Evolutionary conservation across 306 rosid genomes (phyloP).

Genomic region (Sesbania bispinosa): DNA sequence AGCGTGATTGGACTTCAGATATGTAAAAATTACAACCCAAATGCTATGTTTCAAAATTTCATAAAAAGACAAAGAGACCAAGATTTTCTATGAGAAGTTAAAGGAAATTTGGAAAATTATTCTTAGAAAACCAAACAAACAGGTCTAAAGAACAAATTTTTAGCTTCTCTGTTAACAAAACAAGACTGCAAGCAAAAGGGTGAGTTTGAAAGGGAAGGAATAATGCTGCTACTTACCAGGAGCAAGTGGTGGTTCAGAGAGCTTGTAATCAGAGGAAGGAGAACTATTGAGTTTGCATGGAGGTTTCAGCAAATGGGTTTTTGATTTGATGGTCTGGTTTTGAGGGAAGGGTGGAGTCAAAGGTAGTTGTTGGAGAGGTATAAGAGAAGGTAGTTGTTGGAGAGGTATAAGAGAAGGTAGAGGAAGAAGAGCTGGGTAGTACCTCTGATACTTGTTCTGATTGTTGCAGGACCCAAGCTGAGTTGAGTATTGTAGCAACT

Average conservation of each 20-base stretch:
- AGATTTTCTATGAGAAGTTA: background rate
- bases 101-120: background rate
- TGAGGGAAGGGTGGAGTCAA: constrained; percentile 63
- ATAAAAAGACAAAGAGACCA: background rate
- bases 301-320: constrained; percentile 68
- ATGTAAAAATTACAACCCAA: background rate
- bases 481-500: constrained; percentile 46
- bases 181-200: constrained; percentile 33
- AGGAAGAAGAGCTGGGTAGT: constrained; percentile 82
- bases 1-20: background rate
- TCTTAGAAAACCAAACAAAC: constrained; percentile 8
- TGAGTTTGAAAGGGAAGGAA: constrained; percentile 9
- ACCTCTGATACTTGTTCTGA: constrained; percentile 56
- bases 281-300: constrained; percentile 60
- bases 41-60: background rate
- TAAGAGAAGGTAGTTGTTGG: constrained; percentile 57
- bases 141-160: background rate
- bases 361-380: constrained; percentile 75
- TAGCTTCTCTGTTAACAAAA: background rate
- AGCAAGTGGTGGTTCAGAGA: constrained; percentile 39
- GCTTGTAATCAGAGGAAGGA: constrained; percentile 58
- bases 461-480: constrained; percentile 50
- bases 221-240: constrained; percentile 42
- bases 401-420: constrained; percentile 74
- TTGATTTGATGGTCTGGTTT: constrained; percentile 46